Base-by-base conservation (phyloP, 495 filamentous ascomycete genomes). In the Talaromyces borbonicus region DNA sequence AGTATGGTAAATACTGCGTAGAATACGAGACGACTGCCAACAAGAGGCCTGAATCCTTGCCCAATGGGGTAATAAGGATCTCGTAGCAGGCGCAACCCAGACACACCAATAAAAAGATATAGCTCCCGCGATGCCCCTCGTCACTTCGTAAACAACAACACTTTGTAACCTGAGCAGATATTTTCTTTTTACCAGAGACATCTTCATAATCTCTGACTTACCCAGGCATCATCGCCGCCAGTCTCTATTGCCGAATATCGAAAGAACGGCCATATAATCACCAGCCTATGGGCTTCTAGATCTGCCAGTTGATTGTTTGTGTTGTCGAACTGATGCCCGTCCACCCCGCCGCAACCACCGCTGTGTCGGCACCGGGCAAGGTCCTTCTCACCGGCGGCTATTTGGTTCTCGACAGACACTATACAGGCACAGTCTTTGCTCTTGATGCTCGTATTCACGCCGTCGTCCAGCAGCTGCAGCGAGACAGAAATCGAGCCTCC, bases 351-450 rank as follows among this genome's bases (percentile, higher is more conserved):
- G 53, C 61, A 24, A 67, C 63, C 22, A 69, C 70, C 44, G 87
- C 86, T 54, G 74, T 93, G 52, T 96, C 90, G 50, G 90, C 93
- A 2, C 92, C 92, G 18, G 92, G 92, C 40, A 98, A 98, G 67
- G 93, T 98, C 33, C 75, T 98, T 36, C 74, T 98, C 12, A 87
- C 90, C 39, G 92, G 92, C 30, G 92, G 92, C 32, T 98, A 96
- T 58, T 80, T 98, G 9, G 88, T 96, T 7, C 81, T 98, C 18
- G 93, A 97, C 66, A 80, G 84, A 41, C 70, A 74, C 30, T 90
- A 94, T 57, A 90, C 86, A 2, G 93, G 82, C 8, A 78, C 95
- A 14, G 90, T 97, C 5, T 95, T 96, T 60, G 92, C 88, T 12
- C 84, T 98, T 42, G 86, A 90, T 64, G 90, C 92, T 40, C 78